Evolutionary conservation across 768 basidiomycete genomes (phyloP).

Genomic region (Sarcomyxa edulis): DNA sequence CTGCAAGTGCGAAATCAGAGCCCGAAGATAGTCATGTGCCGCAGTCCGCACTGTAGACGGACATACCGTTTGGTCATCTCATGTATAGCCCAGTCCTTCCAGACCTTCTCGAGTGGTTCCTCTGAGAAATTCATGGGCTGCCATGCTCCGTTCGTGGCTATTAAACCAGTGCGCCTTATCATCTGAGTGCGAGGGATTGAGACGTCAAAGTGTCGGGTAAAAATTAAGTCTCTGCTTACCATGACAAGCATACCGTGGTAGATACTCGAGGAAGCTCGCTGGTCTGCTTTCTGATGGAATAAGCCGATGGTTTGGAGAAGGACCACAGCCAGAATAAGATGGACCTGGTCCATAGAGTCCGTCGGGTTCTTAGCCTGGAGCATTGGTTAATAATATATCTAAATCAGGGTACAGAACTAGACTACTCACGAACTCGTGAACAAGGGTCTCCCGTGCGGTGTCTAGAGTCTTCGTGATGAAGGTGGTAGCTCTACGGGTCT

Average conservation of each 20-base stretch:
- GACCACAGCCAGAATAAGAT: slow-evolving; percentile 41
- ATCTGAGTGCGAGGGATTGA: slow-evolving; percentile 23
- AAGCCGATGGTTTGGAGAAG: slow-evolving; percentile 54
- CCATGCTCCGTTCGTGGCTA: slow-evolving; percentile 36
- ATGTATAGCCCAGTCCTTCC: slow-evolving; percentile 53
- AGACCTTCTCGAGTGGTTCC: slow-evolving; percentile 31
- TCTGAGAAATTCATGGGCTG: slow-evolving; percentile 37
- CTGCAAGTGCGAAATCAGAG: slow-evolving; percentile 23
- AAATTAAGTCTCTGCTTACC: no score
- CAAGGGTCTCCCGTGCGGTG: slow-evolving; percentile 40
- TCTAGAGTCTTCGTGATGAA: slow-evolving; percentile 44
- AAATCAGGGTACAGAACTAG: slow-evolving; percentile 9
- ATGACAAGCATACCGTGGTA: slow-evolving; percentile 59
- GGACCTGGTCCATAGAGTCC: slow-evolving; percentile 29
- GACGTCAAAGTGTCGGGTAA: no score
- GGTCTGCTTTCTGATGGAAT: slow-evolving; percentile 44
- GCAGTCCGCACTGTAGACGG: background rate
- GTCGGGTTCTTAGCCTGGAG: slow-evolving; percentile 31
- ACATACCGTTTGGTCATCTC: slow-evolving; percentile 55
- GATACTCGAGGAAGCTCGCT: slow-evolving; percentile 42
- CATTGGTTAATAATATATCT: slow-evolving; percentile 3
- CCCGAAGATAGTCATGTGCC: no score
- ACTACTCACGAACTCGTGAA: slow-evolving; percentile 50
- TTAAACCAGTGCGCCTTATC: slow-evolving; percentile 41
- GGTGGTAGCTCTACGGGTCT: slow-evolving; percentile 37